Evolutionary conservation across 495 filamentous ascomycete genomes (phyloP), one percentile per base, ranked within the genome.

Genomic region (Neurospora tetraspora): DNA sequence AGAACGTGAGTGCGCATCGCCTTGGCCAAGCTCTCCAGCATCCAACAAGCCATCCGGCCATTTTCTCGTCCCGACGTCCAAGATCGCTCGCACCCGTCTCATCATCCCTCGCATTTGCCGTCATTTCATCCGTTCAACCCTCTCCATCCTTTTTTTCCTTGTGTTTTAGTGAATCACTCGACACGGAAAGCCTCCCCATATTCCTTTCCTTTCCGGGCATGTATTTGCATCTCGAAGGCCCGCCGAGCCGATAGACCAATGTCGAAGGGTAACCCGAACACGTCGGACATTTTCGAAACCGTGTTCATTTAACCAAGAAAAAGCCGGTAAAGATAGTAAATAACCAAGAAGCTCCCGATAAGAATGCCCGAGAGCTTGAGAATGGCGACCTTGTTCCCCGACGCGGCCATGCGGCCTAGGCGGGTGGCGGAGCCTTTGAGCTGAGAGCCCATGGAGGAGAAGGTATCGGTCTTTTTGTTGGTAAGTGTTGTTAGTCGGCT

Each of bases 361-460:
- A 94, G 87, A 68, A 98, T 97, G 39, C 88, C 95, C 4, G 93
- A 90, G 70, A 99, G 85, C 80, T 97, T 97, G 68, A 99, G 80
- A 37, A 98, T 89, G 34, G 94, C 94, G 39, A 95, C 90, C 75
- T 94, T 96, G 80, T 97, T 95, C 71, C 96, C 96, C 71, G 89
- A 88, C 72, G 90, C 90, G 38, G 96, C 96, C 94, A 97, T 97
- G 70, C 93, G 88, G n/a, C 91, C 92, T 39, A 99, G 82, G n/a
- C 96, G 89, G 43, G 87, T 85, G 38, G 94, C 95, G 75, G 93
- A 96, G 68, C 93, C 93, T 80, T 94, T 96, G 20, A 99, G 84
- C 61, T 87, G 87, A 8, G 86, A 84, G 53, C 81, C 81, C 86
- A 89, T 89, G 37, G 86, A 85, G 73, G 85, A 86, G 80, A 92